These are phyloP conservation scores for Lathyrus oleraceus DNA, from an alignment of 306 rosid genomes.

Conservation along the genomic window DNA sequence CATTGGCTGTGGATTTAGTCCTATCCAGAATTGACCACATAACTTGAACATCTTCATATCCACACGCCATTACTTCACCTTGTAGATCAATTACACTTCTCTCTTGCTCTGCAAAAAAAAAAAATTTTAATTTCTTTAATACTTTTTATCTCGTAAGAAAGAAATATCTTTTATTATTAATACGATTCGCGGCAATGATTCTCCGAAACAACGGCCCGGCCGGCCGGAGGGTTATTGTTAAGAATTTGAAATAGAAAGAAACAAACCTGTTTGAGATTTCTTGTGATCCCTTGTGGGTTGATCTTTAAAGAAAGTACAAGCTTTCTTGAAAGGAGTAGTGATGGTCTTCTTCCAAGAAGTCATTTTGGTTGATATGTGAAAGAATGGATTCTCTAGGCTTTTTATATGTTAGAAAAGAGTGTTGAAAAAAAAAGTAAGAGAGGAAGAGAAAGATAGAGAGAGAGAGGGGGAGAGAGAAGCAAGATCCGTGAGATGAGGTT, in stretches of 20 bases:
- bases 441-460: background rate
- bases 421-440: background rate
- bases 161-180: too few species aligned
- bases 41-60: slow-evolving; percentile 91
- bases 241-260: too few species aligned
- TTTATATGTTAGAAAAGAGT: background rate
- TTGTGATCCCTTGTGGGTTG: slow-evolving; percentile 64
- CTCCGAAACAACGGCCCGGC: too few species aligned
- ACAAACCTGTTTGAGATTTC: slow-evolving; percentile 69
- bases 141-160: too few species aligned
- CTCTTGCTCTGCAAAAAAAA: slow-evolving; percentile 52
- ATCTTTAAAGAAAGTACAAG: slow-evolving; percentile 75
- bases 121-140: too few species aligned
- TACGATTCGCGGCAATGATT: too few species aligned
- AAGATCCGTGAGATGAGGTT: slow-evolving; percentile 90
- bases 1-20: slow-evolving; percentile 54
- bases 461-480: slow-evolving; percentile 29
- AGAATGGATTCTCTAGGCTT: slow-evolving; percentile 19
- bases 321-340: slow-evolving; percentile 81
- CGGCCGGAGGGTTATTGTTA: too few species aligned
- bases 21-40: slow-evolving; percentile 98
- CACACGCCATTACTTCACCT: slow-evolving; percentile 96
- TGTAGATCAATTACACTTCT: slow-evolving; percentile 68
- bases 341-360: slow-evolving; percentile 96
- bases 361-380: slow-evolving; percentile 38